Evolutionary conservation across 192 early-diverging fungal species (phyloP).

Genomic region (Coemansia sp.): DNA sequence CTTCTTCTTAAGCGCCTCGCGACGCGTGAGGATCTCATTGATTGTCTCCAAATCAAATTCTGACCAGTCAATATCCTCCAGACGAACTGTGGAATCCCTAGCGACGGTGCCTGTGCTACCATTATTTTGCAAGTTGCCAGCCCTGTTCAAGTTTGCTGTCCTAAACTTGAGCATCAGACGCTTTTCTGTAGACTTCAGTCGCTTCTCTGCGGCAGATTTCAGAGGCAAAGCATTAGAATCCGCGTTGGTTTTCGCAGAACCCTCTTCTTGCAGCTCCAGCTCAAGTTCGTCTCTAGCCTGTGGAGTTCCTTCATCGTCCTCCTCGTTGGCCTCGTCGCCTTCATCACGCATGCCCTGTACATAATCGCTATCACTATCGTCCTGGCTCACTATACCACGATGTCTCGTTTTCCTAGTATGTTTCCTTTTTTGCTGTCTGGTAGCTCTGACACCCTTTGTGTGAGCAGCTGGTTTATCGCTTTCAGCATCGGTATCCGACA

Average conservation of each 20-base stretch:
- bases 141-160: constrained; percentile 5
- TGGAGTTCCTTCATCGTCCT: constrained; percentile 7
- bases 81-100: constrained; percentile 2
- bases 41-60: constrained; percentile 51
- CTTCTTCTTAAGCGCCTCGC: constrained; percentile 35
- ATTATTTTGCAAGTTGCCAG: background rate
- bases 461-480: background rate
- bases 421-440: constrained; percentile 2
- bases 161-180: constrained; percentile 40
- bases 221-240: background rate
- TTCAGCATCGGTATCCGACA: constrained; percentile 2
- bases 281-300: constrained; percentile 1
- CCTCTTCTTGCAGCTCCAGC: background rate
- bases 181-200: constrained; percentile 24
- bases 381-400: background rate
- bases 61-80: constrained; percentile 52
- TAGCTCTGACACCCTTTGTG: background rate
- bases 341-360: constrained; percentile 22
- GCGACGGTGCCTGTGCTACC: background rate
- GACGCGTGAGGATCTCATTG: constrained; percentile 37
- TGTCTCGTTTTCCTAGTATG: constrained; percentile 3
- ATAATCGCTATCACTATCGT: constrained; percentile 31
- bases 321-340: constrained; percentile 5
- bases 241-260: background rate
- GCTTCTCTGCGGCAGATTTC: background rate